Base-by-base conservation (phyloP, 2,329 filamentous ascomycete species). In the Ophiostoma quercus region DNA sequence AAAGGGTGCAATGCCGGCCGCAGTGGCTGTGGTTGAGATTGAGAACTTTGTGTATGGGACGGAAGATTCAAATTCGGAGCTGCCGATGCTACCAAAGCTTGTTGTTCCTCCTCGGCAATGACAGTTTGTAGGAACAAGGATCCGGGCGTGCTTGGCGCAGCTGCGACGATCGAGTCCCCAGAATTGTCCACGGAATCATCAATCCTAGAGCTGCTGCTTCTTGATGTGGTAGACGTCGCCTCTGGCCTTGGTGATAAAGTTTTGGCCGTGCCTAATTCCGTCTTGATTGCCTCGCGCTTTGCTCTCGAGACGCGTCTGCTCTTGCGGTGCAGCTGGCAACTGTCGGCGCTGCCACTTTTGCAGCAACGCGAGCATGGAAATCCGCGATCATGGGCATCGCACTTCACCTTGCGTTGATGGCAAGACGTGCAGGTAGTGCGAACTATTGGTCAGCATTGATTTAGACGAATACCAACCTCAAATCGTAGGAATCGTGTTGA, bases 341-440 rank as follows among this genome's bases (percentile, higher is more conserved):
- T 65, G 39, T 14, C 39, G 7, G 25, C 54, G 41, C 11, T 19
- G 7, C 68, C 65, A 54, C 57, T 67, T 29, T 67, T 70, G 25
- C 47, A n/a, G 54, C 68, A 70, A 37, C 68, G 68, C 9, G 65
- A 62, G 29, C 68, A 70, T 2, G 68, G 68, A 51, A 67, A 70
- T 39, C 68, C 68, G 12, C 54, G 51, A 54, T 70, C 68, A 43
- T 70, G 66, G 6, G 68, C 68, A 29, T 70, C 68, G 37, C 68
- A 70, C 37, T 62, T 67, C 22, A 70, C 65, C 39, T 70, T 70
- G 37, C 66, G 65, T 29, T 70, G 68, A 22, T 70, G 68, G 65
- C 68, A 70, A 39, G 68, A 51, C 4, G 68, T 70, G 29, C 68
- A 70, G 0, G 68, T 67, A 25, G 68, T 62, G 47, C 68, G 68